Base-by-base conservation (phyloP, 192 early-diverging fungal species). In the Glomus cerebriforme region DNA sequence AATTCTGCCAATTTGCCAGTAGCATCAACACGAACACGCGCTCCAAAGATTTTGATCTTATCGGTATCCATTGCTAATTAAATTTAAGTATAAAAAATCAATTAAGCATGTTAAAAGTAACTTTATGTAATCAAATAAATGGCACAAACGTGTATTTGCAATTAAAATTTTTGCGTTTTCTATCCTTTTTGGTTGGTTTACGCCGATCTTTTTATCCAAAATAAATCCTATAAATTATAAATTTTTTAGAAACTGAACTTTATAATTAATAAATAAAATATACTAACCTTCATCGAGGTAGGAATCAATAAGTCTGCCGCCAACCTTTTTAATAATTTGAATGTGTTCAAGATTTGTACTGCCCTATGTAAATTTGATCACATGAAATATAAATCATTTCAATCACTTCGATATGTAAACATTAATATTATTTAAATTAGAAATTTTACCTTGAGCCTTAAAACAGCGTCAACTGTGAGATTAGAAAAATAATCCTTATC, bases 11-110 rank as follows among this genome's bases (percentile, higher is more conserved):
- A 90, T 89, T 99, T 96, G 43, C 95, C 95, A 27, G 97, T 97
- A 54, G 95, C 94, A 79, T 97, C 96, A 6, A 99, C 98, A 77
- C 95, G 92, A 77, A 99, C 91, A 71, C 95, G 94, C 34, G 98
- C 98, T 76, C 98, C 98, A 87, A 99, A 99, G 73, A 99, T 94
- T 87, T 99, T 99, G 87, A 99, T 96, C 85, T 99, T 99, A 86
- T 99, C 98, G 13, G 98, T 99, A 86, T 99, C 98, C 98, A 99
- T 99, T 39, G 98, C 93, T 94, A 83, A 29, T 70, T 13, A 24
- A 67, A 27, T 59, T 54, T 32, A 7, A 10, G 13, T 15, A 67
- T 49, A 74, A 31, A 43, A 8, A 73, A 31, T 47, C 43, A 13
- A n/a, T 9, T 32, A 75, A 34, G 13, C 37, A 60, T 6, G 15